phyloP scores from a whole-genome alignment of 371 early-diverging fungal species.

The Mucor piriformis region DNA sequence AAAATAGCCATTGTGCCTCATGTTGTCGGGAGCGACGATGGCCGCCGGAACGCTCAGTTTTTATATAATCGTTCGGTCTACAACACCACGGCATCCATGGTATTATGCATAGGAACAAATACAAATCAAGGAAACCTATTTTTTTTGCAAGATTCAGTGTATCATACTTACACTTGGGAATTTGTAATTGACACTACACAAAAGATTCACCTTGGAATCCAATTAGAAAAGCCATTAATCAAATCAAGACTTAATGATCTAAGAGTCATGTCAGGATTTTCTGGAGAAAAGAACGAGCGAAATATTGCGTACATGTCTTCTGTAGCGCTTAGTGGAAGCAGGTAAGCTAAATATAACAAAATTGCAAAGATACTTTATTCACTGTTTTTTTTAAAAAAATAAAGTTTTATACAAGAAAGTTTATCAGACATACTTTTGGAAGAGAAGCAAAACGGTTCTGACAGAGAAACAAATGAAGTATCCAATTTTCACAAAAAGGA shows the following conservation, averaged over 20 bases:
- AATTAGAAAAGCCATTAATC: constrained; percentile 33
- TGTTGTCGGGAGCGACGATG: not conserved
- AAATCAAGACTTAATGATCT: constrained; percentile 44
- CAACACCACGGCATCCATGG: constrained; percentile 59
- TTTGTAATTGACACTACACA: constrained; percentile 52
- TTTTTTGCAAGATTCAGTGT: constrained; percentile 45
- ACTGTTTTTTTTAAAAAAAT: not conserved
- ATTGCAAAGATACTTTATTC: not conserved
- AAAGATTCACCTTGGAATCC: constrained; percentile 13
- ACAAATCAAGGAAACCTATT: constrained; percentile 9
- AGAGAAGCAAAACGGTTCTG: not conserved
- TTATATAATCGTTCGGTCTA: constrained; percentile 64
- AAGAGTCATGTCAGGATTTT: constrained; percentile 27
- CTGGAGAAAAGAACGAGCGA: not conserved
- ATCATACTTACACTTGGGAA: constrained; percentile 50
- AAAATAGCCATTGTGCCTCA: not conserved
- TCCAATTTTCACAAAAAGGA: not conserved
- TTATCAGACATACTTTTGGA: constrained; percentile 31
- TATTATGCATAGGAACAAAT: constrained; percentile 55
- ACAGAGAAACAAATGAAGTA: not conserved
- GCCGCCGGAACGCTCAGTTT: not conserved
- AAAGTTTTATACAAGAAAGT: constrained; percentile 33
- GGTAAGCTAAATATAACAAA: constrained; percentile 19
- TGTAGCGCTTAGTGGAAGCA: constrained; percentile 34
- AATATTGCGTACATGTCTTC: constrained; percentile 30